phyloP scores from a whole-genome alignment of 2,329 filamentous ascomycete genomes.

The Ascochyta pisi region DNA sequence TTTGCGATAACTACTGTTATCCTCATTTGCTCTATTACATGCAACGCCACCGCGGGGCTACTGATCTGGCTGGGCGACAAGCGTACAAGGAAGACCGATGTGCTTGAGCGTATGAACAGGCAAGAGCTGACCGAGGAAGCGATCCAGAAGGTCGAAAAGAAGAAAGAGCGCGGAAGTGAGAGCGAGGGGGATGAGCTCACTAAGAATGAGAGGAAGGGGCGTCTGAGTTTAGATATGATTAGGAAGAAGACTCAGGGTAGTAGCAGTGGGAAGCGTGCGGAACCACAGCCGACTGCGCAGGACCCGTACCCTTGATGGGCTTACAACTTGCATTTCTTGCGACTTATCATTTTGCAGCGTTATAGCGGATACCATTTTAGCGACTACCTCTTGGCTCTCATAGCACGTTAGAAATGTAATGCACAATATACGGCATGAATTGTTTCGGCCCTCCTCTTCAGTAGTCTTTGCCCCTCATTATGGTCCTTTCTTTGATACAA shows the following conservation, averaged over 20 bases:
- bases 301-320: slow-evolving; percentile 11
- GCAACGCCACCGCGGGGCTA: slow-evolving; percentile 78
- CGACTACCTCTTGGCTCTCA: neutral
- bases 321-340: neutral
- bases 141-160: slow-evolving; percentile 62
- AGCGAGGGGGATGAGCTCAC: slow-evolving; percentile 31
- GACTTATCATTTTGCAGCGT: slow-evolving; percentile 7
- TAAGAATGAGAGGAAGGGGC: slow-evolving; percentile 26
- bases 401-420: neutral
- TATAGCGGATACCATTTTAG: slow-evolving; percentile 17
- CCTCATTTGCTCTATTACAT: slow-evolving; percentile 77
- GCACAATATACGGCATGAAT: neutral
- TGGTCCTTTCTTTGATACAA: too few relatives aligned
- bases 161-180: slow-evolving; percentile 49
- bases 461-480: too few relatives aligned
- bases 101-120: slow-evolving; percentile 76
- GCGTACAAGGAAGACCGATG: slow-evolving; percentile 83
- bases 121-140: slow-evolving; percentile 76
- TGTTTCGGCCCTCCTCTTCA: too few relatives aligned
- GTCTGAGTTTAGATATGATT: slow-evolving; percentile 27
- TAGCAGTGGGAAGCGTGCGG: slow-evolving; percentile 22
- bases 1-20: slow-evolving; percentile 80
- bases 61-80: slow-evolving; percentile 79
- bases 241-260: slow-evolving; percentile 17
- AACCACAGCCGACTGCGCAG: slow-evolving; percentile 13